Evolutionary conservation across 2,329 filamentous ascomycete species (phyloP), one percentile per base, ranked within the genome.

Genomic region (Xylaria sp.): DNA sequence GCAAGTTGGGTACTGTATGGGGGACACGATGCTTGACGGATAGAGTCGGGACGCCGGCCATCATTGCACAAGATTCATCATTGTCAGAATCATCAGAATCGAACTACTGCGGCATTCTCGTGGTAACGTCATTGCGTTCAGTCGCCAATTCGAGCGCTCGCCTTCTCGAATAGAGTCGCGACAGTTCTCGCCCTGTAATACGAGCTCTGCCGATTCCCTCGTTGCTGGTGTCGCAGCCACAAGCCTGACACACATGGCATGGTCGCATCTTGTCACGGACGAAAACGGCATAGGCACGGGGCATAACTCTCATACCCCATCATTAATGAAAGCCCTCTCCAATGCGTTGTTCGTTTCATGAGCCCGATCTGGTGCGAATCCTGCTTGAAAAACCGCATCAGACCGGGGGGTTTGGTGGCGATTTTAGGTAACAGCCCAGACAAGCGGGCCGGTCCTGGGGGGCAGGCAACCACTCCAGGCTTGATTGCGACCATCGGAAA

Each of bases 141-240:
- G 46, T 57, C 16, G 8, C 52, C 44, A 46, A 58, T 47, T 23
- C 37, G 9, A 46, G 30, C 52, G 42, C 54, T 52, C 10, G 16
- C 13, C 52, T 54, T 35, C n/a, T 46, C 48, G 23, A 51, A 53
- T 48, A 51, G 8, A 18, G 11, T 16, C n/a, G 13, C 42, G 42
- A n/a, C 42, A 13, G 42, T 46, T n/a, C 42, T 16, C 13, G n/a
- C 13, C 23, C 39, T 34, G 34, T 58, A 16, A 51, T 49, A n/a
- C 50, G 39, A 55, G 49, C 52, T 46, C 55, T 59, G 57, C 55
- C 55, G 54, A 42, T 59, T 52, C 10, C 8, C 34, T 42, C 48
- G 56, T 39, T 52, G 54, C 53, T 39, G 57, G 19, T 55, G 55
- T 63, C 57, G 54, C 55, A 57, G 54, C 47, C 52, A 55, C 50